phyloP scores from a whole-genome alignment of 1,284 basidiomycete genomes.

The Lignosus rhinocerotis region DNA sequence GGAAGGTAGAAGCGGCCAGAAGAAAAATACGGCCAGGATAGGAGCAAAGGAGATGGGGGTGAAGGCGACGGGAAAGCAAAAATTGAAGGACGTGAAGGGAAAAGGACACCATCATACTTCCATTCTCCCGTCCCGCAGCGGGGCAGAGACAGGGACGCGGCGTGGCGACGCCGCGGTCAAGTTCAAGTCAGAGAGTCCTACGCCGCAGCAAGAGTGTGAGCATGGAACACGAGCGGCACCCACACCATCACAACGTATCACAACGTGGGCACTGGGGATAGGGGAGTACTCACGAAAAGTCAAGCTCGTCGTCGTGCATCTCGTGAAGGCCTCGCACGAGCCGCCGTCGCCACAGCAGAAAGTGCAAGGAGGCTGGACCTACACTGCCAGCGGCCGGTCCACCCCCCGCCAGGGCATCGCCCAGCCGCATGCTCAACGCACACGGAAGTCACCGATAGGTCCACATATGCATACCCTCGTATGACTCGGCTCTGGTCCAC shows the following conservation, averaged over 20 bases:
- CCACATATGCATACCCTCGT: background rate
- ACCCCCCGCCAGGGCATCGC: background rate
- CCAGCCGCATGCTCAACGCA: conserved; percentile 9
- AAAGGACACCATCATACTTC: background rate
- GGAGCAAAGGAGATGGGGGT: background rate
- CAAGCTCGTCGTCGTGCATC: background rate
- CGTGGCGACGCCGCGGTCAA: background rate
- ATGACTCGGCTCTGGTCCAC: background rate
- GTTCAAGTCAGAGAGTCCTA: background rate
- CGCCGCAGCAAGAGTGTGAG: background rate
- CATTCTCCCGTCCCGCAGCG: background rate
- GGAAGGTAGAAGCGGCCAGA: conserved; percentile 6
- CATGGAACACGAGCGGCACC: too few species aligned
- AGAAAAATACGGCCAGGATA: conserved; percentile 6
- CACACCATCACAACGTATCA: background rate
- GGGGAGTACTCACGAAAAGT: background rate
- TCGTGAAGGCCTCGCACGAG: background rate
- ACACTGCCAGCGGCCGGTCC: background rate
- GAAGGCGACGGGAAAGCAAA: background rate
- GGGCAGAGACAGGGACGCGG: background rate
- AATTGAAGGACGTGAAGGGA: background rate
- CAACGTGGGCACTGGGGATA: background rate
- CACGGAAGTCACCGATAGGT: conserved; percentile 10
- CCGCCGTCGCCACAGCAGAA: background rate
- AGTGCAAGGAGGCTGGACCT: background rate